Evolutionary conservation across 179 eudicot genomes (phyloP), one percentile per base, ranked within the genome.

Genomic region (Silene noctiflora): DNA sequence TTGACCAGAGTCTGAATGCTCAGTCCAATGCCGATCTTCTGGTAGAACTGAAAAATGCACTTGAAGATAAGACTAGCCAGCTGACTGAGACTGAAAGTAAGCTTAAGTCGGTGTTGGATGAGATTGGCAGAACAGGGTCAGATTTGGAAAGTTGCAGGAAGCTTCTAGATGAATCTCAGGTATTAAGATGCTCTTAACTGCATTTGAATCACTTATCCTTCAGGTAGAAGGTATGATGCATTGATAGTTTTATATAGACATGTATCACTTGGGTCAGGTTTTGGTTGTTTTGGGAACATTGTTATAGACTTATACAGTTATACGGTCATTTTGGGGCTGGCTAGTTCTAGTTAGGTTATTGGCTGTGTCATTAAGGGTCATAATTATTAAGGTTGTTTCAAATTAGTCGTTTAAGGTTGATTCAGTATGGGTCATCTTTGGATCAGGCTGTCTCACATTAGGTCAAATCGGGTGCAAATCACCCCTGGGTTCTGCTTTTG

Each of bases 141-240:
- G 98, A 96, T 78, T 74, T 96, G 89, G 98, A 93, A 76, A 83
- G 65, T 74, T 90, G 88, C 77, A 86, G 86, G 81, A 91, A 90
- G 84, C 97, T 91, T 71, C 89, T 96, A 67, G 94, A 93, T 81
- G 98, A 96, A 83, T 93, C 99, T 72, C 99, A 96, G 99, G 99
- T 96, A 86, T 48, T 64, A 17, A 53, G 46, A 76, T 72, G 46
- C 33, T 4, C 64, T 29, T n/a, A 27, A 59, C 16, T 74, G 6
- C 16, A 16, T 25, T 19, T 39, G 55, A 24, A 21, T 3, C n/a
- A 22, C 10, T 16, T 63, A 25, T 46, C 17, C 24, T 51, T 16
- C 20, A 2, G 10, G 5, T 22, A 22, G 53, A 19, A 14, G 16
- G 3, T 42, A 51, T 51, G 58, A 51, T 14, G 58, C 58, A 13